A percentile compares a stretch with the other conserved stretches of the same genome.
These are phyloP conservation scores for Domatiomyces globalis DNA, from an alignment of 2,329 filamentous ascomycete genomes.

Conservation along the genomic window DNA sequence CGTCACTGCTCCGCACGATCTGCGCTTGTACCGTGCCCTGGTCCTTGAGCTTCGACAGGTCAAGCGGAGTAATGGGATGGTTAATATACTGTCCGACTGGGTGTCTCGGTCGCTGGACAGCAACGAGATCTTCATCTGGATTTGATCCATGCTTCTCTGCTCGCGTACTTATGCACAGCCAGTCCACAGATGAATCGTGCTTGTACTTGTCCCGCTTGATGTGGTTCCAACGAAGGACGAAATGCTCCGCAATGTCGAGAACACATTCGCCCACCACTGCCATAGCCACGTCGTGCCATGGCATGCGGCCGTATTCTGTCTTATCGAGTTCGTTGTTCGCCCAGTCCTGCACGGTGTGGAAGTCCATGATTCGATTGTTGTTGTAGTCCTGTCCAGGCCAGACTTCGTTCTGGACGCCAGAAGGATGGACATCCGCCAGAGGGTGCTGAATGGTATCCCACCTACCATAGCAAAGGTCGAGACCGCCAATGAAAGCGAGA, in stretches of 20 bases:
- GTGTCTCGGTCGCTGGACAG: slow-evolving; percentile 75
- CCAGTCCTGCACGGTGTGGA: slow-evolving; percentile 81
- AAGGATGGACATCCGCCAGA: slow-evolving; percentile 75
- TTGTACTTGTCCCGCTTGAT: slow-evolving; percentile 97
- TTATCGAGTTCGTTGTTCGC: slow-evolving; percentile 86
- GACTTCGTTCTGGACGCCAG: slow-evolving; percentile 65
- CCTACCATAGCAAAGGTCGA: slow-evolving; percentile 89
- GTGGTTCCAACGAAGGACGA: slow-evolving; percentile 90
- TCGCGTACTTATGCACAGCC: slow-evolving; percentile 65
- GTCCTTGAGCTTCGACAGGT: slow-evolving; percentile 46
- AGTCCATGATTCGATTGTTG: slow-evolving; percentile 91
- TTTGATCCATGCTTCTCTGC: slow-evolving; percentile 39
- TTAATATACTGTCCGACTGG: slow-evolving; percentile 77
- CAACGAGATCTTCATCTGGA: slow-evolving; percentile 65
- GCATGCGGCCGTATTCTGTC: slow-evolving; percentile 85
- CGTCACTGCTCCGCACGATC: slow-evolving; percentile 73
- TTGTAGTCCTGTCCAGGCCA: slow-evolving; percentile 98
- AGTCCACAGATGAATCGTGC: slow-evolving; percentile 67
- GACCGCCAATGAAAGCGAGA: slow-evolving; percentile 79
- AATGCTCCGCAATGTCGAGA: slow-evolving; percentile 91
- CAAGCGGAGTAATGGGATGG: slow-evolving; percentile 60
- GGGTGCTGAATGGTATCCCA: slow-evolving; percentile 83
- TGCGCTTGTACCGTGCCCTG: slow-evolving; percentile 70
- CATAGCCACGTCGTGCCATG: slow-evolving; percentile 95
- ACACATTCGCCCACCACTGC: slow-evolving; percentile 77